These are phyloP conservation scores for Pittosporum tobira DNA, from an alignment of 129 eudicot species.

Conservation along the genomic window DNA sequence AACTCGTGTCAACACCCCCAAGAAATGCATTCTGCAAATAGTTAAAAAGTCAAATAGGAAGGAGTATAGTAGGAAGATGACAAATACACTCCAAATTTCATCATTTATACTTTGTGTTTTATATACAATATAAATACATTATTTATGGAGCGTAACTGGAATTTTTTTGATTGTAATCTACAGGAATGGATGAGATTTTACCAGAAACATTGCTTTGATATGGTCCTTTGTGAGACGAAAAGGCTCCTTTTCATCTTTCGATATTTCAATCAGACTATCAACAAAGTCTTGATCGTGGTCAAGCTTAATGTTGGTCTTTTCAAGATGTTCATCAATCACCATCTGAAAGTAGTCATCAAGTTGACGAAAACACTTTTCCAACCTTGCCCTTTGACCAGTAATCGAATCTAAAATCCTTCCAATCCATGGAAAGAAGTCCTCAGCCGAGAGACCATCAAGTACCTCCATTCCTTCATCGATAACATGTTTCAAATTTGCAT, in stretches of 20 bases:
- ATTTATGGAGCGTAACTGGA: too few species aligned
- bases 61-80: too few species aligned
- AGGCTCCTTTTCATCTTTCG: neutral
- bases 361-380: slow-evolving; percentile 17
- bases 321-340: slow-evolving; percentile 17
- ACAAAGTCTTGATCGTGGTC: slow-evolving; percentile 9
- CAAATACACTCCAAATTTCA: too few species aligned
- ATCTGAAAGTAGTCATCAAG: slow-evolving; percentile 19
- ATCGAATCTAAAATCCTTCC: slow-evolving; percentile 24
- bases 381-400: slow-evolving; percentile 14
- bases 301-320: slow-evolving; percentile 4
- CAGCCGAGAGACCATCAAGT: slow-evolving; percentile 21
- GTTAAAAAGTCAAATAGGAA: too few species aligned
- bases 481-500: slow-evolving; percentile 10
- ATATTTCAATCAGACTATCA: slow-evolving; percentile 13
- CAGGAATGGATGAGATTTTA: neutral
- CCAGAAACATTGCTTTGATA: slow-evolving; percentile 25
- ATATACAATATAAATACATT: too few species aligned
- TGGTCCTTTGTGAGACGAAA: slow-evolving; percentile 12
- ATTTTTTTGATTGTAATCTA: too few species aligned
- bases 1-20: slow-evolving; percentile 13
- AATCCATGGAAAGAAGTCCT: slow-evolving; percentile 21
- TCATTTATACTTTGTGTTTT: too few species aligned
- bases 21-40: slow-evolving; percentile 4
- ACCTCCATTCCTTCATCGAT: slow-evolving; percentile 4